Conservation (phyloP, 2,329 filamentous ascomycete genomes). For the Clarireedia monteithiana region DNA sequence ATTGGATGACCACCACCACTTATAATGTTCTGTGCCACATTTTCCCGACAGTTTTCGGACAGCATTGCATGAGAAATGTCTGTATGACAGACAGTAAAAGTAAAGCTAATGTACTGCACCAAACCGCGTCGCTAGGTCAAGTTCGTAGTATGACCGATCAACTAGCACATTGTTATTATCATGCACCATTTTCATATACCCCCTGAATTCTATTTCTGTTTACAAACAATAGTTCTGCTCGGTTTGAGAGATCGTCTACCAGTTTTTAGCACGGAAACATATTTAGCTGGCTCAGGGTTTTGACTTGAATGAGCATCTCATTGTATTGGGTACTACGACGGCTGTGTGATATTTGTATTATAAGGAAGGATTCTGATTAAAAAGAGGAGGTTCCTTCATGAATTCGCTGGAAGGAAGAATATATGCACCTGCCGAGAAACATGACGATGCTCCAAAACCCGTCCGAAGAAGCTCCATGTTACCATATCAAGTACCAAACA, state of each 20-base stretch:
- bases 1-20: not conserved
- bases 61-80: not conserved
- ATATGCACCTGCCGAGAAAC: constrained; percentile 19
- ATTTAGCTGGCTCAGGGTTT: too few species aligned
- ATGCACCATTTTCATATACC: too few species aligned
- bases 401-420: constrained; percentile 21
- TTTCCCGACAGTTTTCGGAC: not conserved
- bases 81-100: not conserved
- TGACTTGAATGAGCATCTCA: not conserved
- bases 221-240: too few species aligned
- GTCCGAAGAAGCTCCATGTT: constrained; percentile 22
- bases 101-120: not conserved
- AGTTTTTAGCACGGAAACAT: not conserved
- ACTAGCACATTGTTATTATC: too few species aligned
- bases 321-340: constrained; percentile 4
- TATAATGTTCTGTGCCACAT: not conserved
- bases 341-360: constrained; percentile 19
- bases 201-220: too few species aligned
- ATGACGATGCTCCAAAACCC: constrained; percentile 23
- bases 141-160: too few species aligned
- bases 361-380: constrained; percentile 27
- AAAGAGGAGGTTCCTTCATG: constrained; percentile 22
- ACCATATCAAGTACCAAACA: constrained; percentile 25
- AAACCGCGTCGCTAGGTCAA: not conserved
- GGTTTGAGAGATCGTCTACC: too few species aligned